A percentile compares a stretch with the other conserved stretches of the same genome.
phyloP scores from a whole-genome alignment of 176 grass and related monocot species.

The Bolboschoenus planiculmis region DNA sequence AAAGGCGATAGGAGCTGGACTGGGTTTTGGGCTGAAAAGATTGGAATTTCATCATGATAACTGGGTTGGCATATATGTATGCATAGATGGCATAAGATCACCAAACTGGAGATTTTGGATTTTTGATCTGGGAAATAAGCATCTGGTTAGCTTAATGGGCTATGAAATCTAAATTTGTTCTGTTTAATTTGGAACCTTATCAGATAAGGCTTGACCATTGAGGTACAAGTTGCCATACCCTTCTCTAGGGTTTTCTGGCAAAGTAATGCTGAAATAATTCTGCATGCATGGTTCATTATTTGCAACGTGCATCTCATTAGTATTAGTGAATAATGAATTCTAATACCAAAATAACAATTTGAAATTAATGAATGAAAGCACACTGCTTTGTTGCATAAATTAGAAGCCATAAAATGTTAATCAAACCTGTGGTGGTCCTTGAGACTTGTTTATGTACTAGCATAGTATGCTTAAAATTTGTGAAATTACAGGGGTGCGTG shows the following conservation, averaged over 20 bases:
- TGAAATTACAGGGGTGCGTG: slow-evolving; percentile 48
- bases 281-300: background rate
- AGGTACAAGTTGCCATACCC: background rate
- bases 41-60: slow-evolving; percentile 62
- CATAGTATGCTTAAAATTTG: background rate
- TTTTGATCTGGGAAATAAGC: slow-evolving; percentile 9
- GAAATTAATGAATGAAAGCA: background rate
- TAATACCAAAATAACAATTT: background rate
- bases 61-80: slow-evolving; percentile 46
- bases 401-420: background rate
- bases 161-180: background rate
- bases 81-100: slow-evolving; percentile 52
- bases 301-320: background rate
- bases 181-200: background rate
- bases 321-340: background rate
- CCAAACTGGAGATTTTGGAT: slow-evolving; percentile 35
- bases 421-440: background rate
- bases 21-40: slow-evolving; percentile 61
- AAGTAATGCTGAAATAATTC: background rate
- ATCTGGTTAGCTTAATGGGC: slow-evolving; percentile 16
- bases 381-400: background rate
- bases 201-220: background rate
- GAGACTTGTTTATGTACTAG: background rate
- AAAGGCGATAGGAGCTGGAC: slow-evolving; percentile 64
- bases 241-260: background rate